A percentile compares a stretch with the other conserved stretches of the same genome.
Conservation (phyloP, 2,329 filamentous ascomycete genomes). For the Cryphonectria nitschkei region DNA sequence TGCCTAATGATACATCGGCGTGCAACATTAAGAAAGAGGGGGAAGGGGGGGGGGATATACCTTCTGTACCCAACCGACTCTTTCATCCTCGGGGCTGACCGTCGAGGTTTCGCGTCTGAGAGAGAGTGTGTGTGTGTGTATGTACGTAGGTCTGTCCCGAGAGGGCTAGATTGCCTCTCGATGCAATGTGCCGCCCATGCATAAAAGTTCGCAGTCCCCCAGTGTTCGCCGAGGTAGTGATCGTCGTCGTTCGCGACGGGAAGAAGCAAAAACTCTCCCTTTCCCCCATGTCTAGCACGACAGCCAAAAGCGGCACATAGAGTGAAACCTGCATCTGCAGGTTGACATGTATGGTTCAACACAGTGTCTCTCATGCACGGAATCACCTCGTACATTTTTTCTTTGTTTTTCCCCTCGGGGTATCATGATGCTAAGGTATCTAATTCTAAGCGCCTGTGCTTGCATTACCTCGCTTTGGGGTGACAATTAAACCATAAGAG, state of each 20-base stretch:
- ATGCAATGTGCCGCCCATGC: not conserved
- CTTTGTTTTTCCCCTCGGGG: slow-evolving; percentile 17
- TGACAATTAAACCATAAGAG: too few species aligned
- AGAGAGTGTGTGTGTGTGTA: not conserved
- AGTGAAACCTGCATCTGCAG: not conserved
- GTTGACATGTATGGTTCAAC: not conserved
- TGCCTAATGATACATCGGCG: slow-evolving; percentile 25
- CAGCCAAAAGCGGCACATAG: not conserved
- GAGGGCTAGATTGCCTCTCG: not conserved
- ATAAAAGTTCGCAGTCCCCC: not conserved
- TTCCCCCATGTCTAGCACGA: not conserved
- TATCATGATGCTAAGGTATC: slow-evolving; percentile 27
- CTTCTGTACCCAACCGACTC: not conserved
- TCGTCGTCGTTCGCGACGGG: not conserved
- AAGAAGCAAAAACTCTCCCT: not conserved
- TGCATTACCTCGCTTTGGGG: slow-evolving; percentile 4
- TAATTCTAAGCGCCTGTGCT: slow-evolving; percentile 10
- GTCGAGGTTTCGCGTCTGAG: not conserved
- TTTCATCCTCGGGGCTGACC: not conserved
- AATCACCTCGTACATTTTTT: slow-evolving; percentile 8
- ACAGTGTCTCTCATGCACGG: not conserved
- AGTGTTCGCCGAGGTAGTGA: not conserved
- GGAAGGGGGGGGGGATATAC: not conserved
- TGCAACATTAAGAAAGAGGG: slow-evolving; percentile 7
- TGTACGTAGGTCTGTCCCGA: not conserved